Evolutionary conservation across 2,329 filamentous ascomycete genomes (phyloP), one percentile per base, ranked within the genome.

Genomic region (Hypoxylon sp.): DNA sequence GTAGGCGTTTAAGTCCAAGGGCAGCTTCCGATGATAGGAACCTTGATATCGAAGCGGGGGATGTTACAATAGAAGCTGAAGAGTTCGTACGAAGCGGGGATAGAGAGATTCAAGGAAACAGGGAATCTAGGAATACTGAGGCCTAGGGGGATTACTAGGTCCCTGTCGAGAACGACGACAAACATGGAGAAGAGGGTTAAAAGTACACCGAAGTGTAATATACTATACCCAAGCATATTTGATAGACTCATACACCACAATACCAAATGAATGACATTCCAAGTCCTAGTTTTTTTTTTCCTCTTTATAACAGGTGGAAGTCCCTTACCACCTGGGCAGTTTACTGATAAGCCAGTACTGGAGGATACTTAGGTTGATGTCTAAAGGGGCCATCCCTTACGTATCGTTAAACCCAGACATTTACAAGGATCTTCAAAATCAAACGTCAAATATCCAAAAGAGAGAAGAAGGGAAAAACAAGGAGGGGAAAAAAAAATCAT

Each of bases 41-140:
- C 35, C 1, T 26, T 2, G 37, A 66, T 3, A 26, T 65, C 6
- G 65, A 65, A n/a, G 52, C 53, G 3, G 61, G 56, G 9, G n/a
- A 61, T 26, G 3, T 31, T 1, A 17, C 6, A 13, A 10, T 22
- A 5, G 50, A 56, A 13, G 3, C 26, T 5, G 9, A 37, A 11
- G 8, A 22, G 9, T 33, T 17, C 19, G 42, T 5, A 29, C 10
- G 13, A 50, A 33, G 46, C 9, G 33, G 11, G 19, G 22, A 14
- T 13, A 13, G 6, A 26, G 39, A 11, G 37, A 17, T n/a, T 17
- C 14, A 14, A 19, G 31, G 35, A n/a, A 33, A n/a, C 29, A 37
- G 22, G 33, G 17, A 53, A 47, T 13, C 6, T 29, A 46, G 13
- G 9, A 13, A 19, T 8, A 44, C 29, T n/a, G 14, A 29, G 14